Percentiles rank a stretch among this genome's conserved stretches.
These are phyloP conservation scores for Betula pendula DNA, from an alignment of 306 rosid species.

Conservation along the genomic window DNA sequence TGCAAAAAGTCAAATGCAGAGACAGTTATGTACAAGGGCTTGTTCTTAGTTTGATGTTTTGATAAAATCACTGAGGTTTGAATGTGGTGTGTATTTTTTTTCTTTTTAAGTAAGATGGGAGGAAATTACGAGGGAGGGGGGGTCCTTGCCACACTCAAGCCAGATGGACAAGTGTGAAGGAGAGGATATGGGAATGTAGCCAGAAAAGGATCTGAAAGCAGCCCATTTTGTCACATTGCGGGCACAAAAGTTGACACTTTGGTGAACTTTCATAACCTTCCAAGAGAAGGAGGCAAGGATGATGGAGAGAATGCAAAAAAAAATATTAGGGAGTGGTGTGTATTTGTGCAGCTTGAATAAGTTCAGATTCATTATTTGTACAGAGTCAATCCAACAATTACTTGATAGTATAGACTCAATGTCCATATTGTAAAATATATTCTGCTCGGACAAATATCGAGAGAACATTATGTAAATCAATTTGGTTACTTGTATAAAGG, in stretches of 20 bases:
- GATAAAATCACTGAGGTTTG: neutral
- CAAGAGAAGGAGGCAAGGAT: no score
- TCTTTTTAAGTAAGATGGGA: no score
- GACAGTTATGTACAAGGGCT: neutral
- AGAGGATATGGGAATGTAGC: no score
- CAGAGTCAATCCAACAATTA: neutral
- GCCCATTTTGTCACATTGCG: no score
- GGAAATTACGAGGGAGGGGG: no score
- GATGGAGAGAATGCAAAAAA: no score
- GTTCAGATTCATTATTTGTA: neutral
- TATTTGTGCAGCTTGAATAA: neutral
- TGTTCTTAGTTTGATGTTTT: constrained; percentile 13
- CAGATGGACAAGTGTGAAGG: no score
- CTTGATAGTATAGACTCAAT: neutral
- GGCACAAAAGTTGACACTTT: no score
- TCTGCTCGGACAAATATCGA: neutral
- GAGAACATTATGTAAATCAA: neutral
- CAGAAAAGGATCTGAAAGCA: no score
- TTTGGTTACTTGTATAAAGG: neutral
- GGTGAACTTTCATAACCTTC: no score
- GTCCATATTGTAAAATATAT: neutral
- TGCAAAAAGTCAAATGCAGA: constrained; percentile 15
- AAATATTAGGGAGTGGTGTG: constrained; percentile 5
- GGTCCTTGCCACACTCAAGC: no score
- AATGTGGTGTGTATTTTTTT: constrained; percentile 7